Conservation (phyloP, 23 red algal genomes). For the Gracilaria gracilis region DNA sequence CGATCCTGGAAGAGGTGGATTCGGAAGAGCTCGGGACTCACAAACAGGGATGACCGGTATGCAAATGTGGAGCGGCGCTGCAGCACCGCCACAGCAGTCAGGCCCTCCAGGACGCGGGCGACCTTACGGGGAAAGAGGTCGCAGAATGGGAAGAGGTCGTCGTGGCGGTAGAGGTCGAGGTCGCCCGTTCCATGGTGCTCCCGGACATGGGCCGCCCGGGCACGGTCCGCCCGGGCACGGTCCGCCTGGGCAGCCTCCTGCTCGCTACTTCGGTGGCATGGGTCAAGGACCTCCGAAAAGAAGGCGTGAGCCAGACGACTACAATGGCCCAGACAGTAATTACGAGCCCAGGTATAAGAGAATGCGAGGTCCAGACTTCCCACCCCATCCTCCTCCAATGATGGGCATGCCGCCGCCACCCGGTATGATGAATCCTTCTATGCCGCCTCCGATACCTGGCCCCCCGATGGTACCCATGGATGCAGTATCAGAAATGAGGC, state of each 20-base stretch:
- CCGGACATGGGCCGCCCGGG: neutral
- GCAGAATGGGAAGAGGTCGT: slow-evolving; percentile 12
- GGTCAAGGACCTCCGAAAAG: slow-evolving; percentile 16
- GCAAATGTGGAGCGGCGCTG: slow-evolving; percentile 68
- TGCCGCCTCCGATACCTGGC: neutral
- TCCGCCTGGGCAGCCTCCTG: neutral
- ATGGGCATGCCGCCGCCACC: slow-evolving; percentile 15
- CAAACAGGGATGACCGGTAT: slow-evolving; percentile 63
- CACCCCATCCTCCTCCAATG: neutral
- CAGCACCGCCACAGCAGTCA: neutral
- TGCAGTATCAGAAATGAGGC: neutral
- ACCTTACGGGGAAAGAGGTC: slow-evolving; percentile 6
- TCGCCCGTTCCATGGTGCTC: neutral
- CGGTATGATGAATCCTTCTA: slow-evolving; percentile 8
- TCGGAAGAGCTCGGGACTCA: slow-evolving; percentile 48
- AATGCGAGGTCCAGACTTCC: neutral
- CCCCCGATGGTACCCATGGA: slow-evolving; percentile 10
- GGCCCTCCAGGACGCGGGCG: neutral
- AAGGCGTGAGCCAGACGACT: neutral
- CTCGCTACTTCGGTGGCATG: slow-evolving; percentile 28
- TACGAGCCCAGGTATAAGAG: slow-evolving; percentile 6
- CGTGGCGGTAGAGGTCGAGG: neutral
- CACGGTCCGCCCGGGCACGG: slow-evolving; percentile 8
- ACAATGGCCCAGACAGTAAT: neutral
- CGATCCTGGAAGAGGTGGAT: slow-evolving; percentile 88